These are phyloP conservation scores for Xylariaceae sp. DNA, from an alignment of 2,329 filamentous ascomycete species.

Conservation along the genomic window DNA sequence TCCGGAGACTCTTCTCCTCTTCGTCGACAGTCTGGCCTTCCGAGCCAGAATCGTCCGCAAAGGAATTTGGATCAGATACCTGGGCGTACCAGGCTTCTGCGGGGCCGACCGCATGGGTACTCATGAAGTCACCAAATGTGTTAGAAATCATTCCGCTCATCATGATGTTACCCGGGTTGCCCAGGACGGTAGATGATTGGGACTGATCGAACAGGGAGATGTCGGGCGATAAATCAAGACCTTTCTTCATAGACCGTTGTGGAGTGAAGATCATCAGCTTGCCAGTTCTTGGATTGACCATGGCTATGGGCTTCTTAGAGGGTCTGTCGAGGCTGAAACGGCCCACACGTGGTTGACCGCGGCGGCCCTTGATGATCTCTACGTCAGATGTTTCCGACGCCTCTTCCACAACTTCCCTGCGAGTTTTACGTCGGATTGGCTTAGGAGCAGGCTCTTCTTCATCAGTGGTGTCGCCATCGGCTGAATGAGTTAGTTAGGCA, in stretches of 20 bases:
- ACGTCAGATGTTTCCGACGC: constrained; percentile 48
- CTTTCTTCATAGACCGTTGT: constrained; percentile 41
- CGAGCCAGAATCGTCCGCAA: constrained; percentile 36
- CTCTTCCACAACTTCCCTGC: constrained; percentile 39
- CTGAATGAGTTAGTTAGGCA: constrained; percentile 42
- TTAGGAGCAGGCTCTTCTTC: constrained; percentile 50
- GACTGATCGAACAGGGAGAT: constrained; percentile 39
- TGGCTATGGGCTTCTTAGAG: constrained; percentile 53
- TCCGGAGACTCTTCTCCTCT: constrained; percentile 57
- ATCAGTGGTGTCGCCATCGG: constrained; percentile 58
- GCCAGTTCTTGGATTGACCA: constrained; percentile 51
- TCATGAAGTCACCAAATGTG: constrained; percentile 52
- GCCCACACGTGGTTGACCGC: constrained; percentile 50
- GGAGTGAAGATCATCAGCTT: constrained; percentile 60
- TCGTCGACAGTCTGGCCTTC: constrained; percentile 59
- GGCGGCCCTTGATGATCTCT: constrained; percentile 41
- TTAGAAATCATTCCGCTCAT: constrained; percentile 64
- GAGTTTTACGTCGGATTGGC: constrained; percentile 44
- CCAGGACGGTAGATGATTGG: constrained; percentile 53
- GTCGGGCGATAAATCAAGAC: constrained; percentile 49
- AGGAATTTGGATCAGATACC: constrained; percentile 52
- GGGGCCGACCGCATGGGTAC: constrained; percentile 64
- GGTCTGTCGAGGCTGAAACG: constrained; percentile 51
- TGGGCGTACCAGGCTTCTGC: constrained; percentile 72
- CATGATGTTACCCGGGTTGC: constrained; percentile 70